Base-by-base conservation (phyloP, 2,329 filamentous ascomycete species). In the Epichloe uncinata region DNA sequence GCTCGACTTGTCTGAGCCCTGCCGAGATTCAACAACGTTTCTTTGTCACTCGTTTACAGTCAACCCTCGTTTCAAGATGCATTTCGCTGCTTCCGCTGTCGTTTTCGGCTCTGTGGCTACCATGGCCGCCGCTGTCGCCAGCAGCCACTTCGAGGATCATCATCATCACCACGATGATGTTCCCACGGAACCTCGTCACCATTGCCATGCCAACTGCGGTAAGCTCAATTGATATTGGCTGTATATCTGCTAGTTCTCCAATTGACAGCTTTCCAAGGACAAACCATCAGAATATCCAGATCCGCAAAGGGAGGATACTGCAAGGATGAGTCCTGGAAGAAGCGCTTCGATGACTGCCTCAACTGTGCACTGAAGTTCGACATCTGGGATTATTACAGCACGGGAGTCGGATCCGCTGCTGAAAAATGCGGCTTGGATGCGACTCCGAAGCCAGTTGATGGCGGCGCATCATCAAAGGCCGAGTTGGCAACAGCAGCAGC, bases 131-230 rank as follows among this genome's bases (percentile, higher is more conserved):
- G 30, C 30, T 9, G 30, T 30, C 5, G 60, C 56, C 43, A 47
- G 52, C 26, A 51, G 57, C 40, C 57, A 52, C 40, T 60, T 61
- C 54, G 52, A 18, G 16, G 16, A 59, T 22, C 20, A 22, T 22
- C 20, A 22, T 22, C 20, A 20, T 9, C 63, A 45, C 12, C 62
- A 59, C 15, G 61, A 56, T 40, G 47, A 52, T 15, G 60, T 65
- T 34, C 58, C 59, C n/a, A 56, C 73, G n/a, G 51, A 65, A 48
- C 64, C 70, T 5, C 53, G 61, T 6, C 74, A 70, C 56, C 62
- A 73, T 41, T 77, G 74, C 60, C 73, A 76, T 54, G 66, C 69
- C 55, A 69, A 70, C 59, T 76, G 73, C 62, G 73, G 73, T 74
- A 62, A 52, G 68, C 61, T 33, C 12, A 33, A 16, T 42, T 6